Percentiles rank a stretch among this genome's conserved stretches.
phyloP scores from a whole-genome alignment of 805 yeast genomes.

The Candida coquimbonensis region DNA sequence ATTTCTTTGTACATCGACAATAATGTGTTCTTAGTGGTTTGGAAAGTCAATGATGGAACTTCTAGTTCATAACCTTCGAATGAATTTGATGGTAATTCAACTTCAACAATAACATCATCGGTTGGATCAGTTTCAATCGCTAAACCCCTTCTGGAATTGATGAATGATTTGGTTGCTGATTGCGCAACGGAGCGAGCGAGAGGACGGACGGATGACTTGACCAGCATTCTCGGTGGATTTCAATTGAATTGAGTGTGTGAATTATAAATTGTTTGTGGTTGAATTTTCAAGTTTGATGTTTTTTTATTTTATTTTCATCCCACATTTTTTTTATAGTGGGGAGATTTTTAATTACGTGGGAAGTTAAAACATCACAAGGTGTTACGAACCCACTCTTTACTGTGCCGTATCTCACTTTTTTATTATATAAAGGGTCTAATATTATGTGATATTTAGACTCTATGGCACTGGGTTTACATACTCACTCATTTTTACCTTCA shows the following conservation, averaged over 20 bases:
- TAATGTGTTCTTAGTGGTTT: conserved; percentile 73
- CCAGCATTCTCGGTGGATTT: conserved; percentile 1
- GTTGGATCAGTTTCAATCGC: conserved; percentile 20
- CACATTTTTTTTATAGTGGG: background rate
- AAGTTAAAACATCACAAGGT: conserved; percentile 1
- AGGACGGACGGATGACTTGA: conserved; percentile 17
- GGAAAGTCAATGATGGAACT: conserved; percentile 63
- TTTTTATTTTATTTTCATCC: background rate
- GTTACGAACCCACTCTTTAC: too few relatives aligned
- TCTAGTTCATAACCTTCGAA: conserved; percentile 82
- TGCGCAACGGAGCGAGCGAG: conserved; percentile 2
- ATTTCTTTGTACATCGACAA: conserved; percentile 95
- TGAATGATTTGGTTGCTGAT: conserved; percentile 4
- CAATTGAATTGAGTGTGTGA: background rate
- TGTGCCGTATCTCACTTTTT: too few relatives aligned
- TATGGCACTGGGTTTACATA: too few relatives aligned
- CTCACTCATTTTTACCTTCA: too few relatives aligned
- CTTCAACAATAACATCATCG: conserved; percentile 29
- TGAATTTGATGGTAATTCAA: conserved; percentile 70
- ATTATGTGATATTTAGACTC: too few relatives aligned
- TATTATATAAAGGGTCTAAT: too few relatives aligned
- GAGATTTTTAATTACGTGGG: conserved; percentile 1
- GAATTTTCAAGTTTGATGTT: background rate
- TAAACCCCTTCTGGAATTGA: conserved; percentile 18
- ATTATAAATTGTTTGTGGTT: background rate